These are phyloP conservation scores for sorghum (Sorghum bicolor) DNA, from an alignment of 176 grass and related monocot species.

Conservation along the genomic window Sorghum_bicolor_NCBIv3 NC_012873.2:18269001-18269500, in stretches of 20 bases:
- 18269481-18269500: background rate
- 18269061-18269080: background rate
- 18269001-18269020: background rate
- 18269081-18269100: background rate
- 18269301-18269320: background rate
- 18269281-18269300: background rate
- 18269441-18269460: background rate
- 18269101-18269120: background rate
- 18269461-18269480: background rate
- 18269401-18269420: background rate
- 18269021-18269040: background rate
- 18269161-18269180: background rate
- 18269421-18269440: background rate
- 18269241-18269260: background rate
- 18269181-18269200: background rate
- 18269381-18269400: background rate
- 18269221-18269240: background rate
- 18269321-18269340: background rate
- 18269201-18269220: background rate
- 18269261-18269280: background rate
- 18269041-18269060: background rate
- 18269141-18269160: background rate
- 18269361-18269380: background rate
- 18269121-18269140: background rate
- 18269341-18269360: background rate